Percentiles rank a stretch among this genome's conserved stretches.
Conservation (phyloP, 2,329 filamentous ascomycete species). For the Pseudogymnoascus sp. region DNA sequence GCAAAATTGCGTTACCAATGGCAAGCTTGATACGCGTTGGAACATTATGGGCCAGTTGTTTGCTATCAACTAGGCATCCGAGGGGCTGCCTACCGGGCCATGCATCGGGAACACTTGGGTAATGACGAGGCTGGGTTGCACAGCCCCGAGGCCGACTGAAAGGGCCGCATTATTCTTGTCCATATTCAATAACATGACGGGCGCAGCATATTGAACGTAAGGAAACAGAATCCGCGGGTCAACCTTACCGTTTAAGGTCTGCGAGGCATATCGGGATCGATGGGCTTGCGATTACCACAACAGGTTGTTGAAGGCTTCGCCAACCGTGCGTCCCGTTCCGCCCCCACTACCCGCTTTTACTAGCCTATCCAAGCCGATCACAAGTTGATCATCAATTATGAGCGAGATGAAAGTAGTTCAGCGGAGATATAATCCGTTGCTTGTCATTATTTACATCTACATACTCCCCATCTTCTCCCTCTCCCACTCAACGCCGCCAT, state of each 20-base stretch:
- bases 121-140: neutral
- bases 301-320: neutral
- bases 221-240: neutral
- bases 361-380: neutral
- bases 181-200: neutral
- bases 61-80: neutral
- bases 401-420: neutral
- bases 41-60: neutral
- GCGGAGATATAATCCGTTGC: neutral
- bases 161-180: neutral
- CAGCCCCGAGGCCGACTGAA: neutral
- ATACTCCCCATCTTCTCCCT: neutral
- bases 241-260: neutral
- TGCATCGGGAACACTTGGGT: neutral
- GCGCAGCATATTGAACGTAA: neutral
- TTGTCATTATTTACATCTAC: constrained; percentile 5
- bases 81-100: neutral
- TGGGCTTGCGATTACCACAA: neutral
- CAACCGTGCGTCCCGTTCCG: neutral
- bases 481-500: neutral
- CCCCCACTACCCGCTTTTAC: neutral
- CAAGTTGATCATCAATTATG: neutral
- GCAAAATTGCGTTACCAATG: neutral
- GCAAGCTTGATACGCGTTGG: neutral
- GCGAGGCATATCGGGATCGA: neutral